A percentile compares a stretch with the other conserved stretches of the same genome.
Conservation (phyloP, 441 rosid genomes). For the Erodium trifolium region DNA sequence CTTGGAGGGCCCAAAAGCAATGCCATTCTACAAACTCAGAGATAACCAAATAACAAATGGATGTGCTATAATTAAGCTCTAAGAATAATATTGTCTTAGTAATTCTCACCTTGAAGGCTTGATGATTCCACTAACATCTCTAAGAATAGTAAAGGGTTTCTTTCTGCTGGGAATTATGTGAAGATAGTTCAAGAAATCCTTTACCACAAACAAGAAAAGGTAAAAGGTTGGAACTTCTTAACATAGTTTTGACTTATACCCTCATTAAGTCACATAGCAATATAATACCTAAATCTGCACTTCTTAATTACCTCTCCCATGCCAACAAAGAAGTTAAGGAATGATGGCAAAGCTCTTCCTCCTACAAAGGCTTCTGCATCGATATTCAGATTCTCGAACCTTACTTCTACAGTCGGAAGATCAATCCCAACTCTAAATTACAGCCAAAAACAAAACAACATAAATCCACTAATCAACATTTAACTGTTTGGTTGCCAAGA, state of each 20-base stretch:
- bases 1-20: slow-evolving; percentile 19
- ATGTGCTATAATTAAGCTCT: no score
- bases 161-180: slow-evolving; percentile 46
- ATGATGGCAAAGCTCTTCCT: slow-evolving; percentile 54
- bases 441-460: not conserved
- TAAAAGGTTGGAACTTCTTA: no score
- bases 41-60: no score
- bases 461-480: no score
- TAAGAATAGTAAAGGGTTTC: slow-evolving; percentile 42
- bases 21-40: slow-evolving; percentile 34
- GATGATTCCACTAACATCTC: slow-evolving; percentile 56
- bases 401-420: slow-evolving; percentile 54
- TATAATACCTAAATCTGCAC: no score
- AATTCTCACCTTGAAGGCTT: slow-evolving; percentile 46
- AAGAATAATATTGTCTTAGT: no score
- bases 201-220: not conserved
- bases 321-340: slow-evolving; percentile 31
- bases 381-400: slow-evolving; percentile 50
- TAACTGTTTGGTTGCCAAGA: no score
- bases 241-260: no score
- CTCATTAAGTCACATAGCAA: no score
- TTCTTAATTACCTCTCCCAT: slow-evolving; percentile 35
- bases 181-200: slow-evolving; percentile 36
- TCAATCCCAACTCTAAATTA: slow-evolving; percentile 31
- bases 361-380: slow-evolving; percentile 56